A percentile compares a stretch with the other conserved stretches of the same genome.
These are phyloP conservation scores for Dryas octopetala DNA, from an alignment of 306 rosid genomes.

Conservation along the genomic window DNA sequence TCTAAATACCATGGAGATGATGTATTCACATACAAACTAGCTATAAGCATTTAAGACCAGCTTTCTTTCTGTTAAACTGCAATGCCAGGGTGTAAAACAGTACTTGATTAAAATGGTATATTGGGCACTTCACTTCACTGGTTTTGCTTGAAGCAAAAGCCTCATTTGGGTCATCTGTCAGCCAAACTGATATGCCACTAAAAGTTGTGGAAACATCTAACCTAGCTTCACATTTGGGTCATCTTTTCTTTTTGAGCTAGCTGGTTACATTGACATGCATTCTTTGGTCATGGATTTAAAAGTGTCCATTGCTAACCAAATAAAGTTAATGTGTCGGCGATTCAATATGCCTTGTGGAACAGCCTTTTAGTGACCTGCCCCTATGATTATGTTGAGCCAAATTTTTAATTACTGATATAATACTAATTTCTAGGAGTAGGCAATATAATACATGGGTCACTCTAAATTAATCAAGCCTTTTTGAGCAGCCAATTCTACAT, in stretches of 20 bases:
- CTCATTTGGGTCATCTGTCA: constrained; percentile 47
- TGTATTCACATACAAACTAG: constrained; percentile 47
- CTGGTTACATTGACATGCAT: constrained; percentile 18
- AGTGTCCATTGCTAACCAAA: constrained; percentile 35
- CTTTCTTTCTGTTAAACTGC: constrained; percentile 37
- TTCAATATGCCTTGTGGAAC: constrained; percentile 27
- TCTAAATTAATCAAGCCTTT: not conserved
- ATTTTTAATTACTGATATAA: not conserved
- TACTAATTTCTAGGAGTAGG: not conserved
- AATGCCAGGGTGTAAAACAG: constrained; percentile 56
- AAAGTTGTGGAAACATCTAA: constrained; percentile 29
- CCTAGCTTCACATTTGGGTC: not conserved
- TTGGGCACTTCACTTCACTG: constrained; percentile 17
- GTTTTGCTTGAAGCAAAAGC: constrained; percentile 45
- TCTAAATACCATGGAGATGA: constrained; percentile 58
- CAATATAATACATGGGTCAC: not conserved
- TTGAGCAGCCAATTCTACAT: not conserved
- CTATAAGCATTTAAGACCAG: constrained; percentile 40
- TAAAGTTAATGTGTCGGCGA: constrained; percentile 36
- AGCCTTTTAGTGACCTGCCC: constrained; percentile 41
- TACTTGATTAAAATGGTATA: constrained; percentile 26
- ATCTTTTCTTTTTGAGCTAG: not conserved
- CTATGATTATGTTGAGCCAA: constrained; percentile 42
- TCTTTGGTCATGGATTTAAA: constrained; percentile 27
- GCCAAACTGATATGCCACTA: constrained; percentile 26